These are phyloP conservation scores for Ophiocordyceps camponoti-saundersi DNA, from an alignment of 2,329 filamentous ascomycete species.

Conservation along the genomic window DNA sequence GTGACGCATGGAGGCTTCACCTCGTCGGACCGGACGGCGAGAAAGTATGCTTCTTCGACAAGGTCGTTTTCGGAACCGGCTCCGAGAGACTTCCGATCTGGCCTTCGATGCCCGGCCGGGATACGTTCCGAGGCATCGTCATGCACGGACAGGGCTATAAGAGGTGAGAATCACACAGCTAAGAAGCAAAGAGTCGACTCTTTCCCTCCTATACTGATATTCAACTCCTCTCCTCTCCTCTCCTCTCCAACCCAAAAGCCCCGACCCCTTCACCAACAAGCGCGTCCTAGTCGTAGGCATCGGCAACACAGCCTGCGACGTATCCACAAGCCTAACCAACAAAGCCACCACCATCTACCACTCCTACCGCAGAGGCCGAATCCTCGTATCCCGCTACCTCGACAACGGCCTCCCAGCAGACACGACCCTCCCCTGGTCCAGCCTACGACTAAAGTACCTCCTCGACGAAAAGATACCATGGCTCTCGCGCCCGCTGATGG, in stretches of 20 bases:
- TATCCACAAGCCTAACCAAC: slow-evolving; percentile 14
- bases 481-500: background rate
- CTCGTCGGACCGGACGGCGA: background rate
- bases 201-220: no score
- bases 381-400: slow-evolving; percentile 6
- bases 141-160: slow-evolving; percentile 5
- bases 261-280: slow-evolving; percentile 11
- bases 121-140: slow-evolving; percentile 13
- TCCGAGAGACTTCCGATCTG: slow-evolving; percentile 17
- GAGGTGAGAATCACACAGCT: background rate
- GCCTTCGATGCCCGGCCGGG: slow-evolving; percentile 16
- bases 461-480: slow-evolving; percentile 1
- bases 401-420: slow-evolving; percentile 2
- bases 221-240: background rate
- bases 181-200: background rate
- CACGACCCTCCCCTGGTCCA: slow-evolving; percentile 1
- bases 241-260: slow-evolving; percentile 2
- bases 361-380: slow-evolving; percentile 9
- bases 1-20: slow-evolving; percentile 1
- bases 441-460: slow-evolving; percentile 2
- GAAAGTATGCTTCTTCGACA: slow-evolving; percentile 14
- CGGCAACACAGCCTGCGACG: slow-evolving; percentile 19
- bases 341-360: slow-evolving; percentile 8
- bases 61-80: slow-evolving; percentile 19
- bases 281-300: slow-evolving; percentile 26